Evolutionary conservation across 306 rosid species (phyloP), one percentile per base, ranked within the genome.

Genomic region (Cicer bijugum): DNA sequence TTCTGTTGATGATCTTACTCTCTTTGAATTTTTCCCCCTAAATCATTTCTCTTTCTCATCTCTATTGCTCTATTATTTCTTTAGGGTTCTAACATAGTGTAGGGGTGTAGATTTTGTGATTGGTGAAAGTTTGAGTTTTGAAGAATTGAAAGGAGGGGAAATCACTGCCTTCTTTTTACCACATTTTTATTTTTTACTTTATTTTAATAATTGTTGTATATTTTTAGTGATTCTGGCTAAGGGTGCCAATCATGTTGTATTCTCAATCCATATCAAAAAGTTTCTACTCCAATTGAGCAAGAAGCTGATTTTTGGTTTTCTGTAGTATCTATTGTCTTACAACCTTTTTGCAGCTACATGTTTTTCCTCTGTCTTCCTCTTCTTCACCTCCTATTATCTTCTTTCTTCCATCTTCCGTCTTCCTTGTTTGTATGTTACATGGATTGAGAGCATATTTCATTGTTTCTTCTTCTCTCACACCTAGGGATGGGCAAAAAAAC

Each of bases 221-320:
- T 89, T 84, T 84, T 78, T 47, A 80, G 82, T 88, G 85, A 82
- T 80, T 83, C 80, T 62, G 89, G 89, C 68, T 55, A 72, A 70
- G 76, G 61, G 8, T 73, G 84, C 87, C 86, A 74, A 74, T 74
- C 77, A 20, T 57, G 73, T 43, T 75, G 74, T 59, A 59, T 59
- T 59, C 65, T 59, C 43, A 33, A 59, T 59, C 43, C 65, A 59
- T 58, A 28, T 28, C 33, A 28, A 57, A 33, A n/a, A 59, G 4
- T 12, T 12, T 58, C 16, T 59, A 6, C 16, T 59, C 42, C 43
- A 33, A 59, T 59, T 33, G 57, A 68, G 68, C 57, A 64, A 71
- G 79, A 76, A 67, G 78, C 75, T 61, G 6, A 1, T 52, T 35
- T 40, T 65, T 64, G 19, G 45, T 63, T 61, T 28, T 11, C 17